Base-by-base conservation (phyloP, 345 rosid species). In the Pseudoturritis turrita region DNA sequence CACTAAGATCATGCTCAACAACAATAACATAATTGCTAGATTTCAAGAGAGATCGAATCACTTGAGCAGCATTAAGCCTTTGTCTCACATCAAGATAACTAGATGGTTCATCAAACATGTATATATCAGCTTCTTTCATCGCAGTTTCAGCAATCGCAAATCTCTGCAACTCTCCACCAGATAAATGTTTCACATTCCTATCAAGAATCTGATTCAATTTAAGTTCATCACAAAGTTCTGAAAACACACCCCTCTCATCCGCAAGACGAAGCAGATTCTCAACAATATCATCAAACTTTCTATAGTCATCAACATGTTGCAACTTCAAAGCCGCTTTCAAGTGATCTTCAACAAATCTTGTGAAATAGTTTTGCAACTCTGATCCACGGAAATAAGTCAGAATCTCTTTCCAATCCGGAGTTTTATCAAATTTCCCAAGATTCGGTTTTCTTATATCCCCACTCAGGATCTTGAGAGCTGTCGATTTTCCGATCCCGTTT, bases 161-260 rank as follows among this genome's bases (percentile, higher is more conserved):
- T 49, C 65, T 39, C 49, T 59, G 65, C 5, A 59, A 49, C 65
- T 59, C 65, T 22, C 65, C 65, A 59, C 65, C 65, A 59, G 49
- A 59, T 39, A 59, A 2, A 6, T 39, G 11, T 40, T 2, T 4
- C 13, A 17, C 33, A 7, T 12, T 10, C 39, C 65, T 49, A 5
- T 59, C 65, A 17, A 59, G 17, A 13, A 59, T 4, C 7, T 14
- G 6, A 21, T 14, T 14, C 19, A 59, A 39, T 19, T 59, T 47
- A 47, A 59, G 10, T 13, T 59, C 64, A 59, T 19, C 64, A 22
- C 29, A 40, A 13, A 59, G 41, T 47, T 59, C 18, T 5, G 10
- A 47, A 33, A 21, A 12, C 47, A 37, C 13, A 22, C 43, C 47
- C 39, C 47, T 37, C 47, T 59, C 64, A 47, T 59, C 33, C 33